These are phyloP conservation scores for Abelmoschus esculentus DNA, from an alignment of 345 rosid species.

Conservation along the genomic window DNA sequence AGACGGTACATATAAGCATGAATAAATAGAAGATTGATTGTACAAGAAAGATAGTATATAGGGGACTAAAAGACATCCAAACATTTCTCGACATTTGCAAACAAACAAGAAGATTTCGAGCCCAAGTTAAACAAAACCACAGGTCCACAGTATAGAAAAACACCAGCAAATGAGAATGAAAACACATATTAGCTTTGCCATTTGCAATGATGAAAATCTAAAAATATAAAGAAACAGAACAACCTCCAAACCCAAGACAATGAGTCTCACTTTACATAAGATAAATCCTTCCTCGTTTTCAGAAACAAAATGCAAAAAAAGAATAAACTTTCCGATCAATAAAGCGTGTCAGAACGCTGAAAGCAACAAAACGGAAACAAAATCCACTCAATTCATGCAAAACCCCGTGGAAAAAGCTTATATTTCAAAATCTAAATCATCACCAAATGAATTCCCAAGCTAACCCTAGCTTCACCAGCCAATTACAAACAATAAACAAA, in stretches of 20 bases:
- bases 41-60: background rate
- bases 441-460: background rate
- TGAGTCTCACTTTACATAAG: background rate
- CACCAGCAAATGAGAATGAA: background rate
- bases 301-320: no score
- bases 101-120: background rate
- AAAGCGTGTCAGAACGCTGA: background rate
- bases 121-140: background rate
- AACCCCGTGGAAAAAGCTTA: background rate
- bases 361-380: no score
- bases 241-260: no score
- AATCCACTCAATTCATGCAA: background rate
- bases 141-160: background rate
- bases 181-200: background rate
- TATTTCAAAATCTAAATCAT: background rate
- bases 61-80: background rate
- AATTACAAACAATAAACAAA: background rate
- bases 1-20: background rate
- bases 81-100: background rate
- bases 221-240: background rate
- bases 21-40: background rate
- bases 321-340: background rate
- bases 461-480: constrained; percentile 20
- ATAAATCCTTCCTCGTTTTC: no score
- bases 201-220: background rate